Conservation (phyloP, 441 rosid genomes). For the Gossypium trilobum region DNA sequence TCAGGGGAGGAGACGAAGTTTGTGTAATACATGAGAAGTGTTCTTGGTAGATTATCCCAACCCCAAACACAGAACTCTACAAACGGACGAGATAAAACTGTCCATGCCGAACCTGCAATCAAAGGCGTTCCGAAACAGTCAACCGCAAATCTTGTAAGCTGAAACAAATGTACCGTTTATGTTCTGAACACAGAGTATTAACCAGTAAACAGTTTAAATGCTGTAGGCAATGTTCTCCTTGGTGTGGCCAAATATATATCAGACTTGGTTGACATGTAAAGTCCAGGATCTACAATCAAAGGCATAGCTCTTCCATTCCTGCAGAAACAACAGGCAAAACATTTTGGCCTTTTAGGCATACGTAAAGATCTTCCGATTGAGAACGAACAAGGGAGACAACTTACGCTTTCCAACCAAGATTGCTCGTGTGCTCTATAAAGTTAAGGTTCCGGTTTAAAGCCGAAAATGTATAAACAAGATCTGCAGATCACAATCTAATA, state of each 20-base stretch:
- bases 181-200: not conserved
- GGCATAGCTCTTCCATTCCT: conserved; percentile 94
- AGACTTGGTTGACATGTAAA: conserved; percentile 53
- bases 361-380: not conserved
- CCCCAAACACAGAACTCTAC: conserved; percentile 93
- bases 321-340: conserved; percentile 22
- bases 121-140: not conserved
- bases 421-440: conserved; percentile 80
- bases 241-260: conserved; percentile 74
- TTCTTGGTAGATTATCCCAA: conserved; percentile 90
- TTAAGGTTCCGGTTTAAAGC: conserved; percentile 63
- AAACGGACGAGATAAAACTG: conserved; percentile 71
- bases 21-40: conserved; percentile 79
- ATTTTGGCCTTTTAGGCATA: conserved; percentile 10
- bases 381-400: conserved; percentile 17
- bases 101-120: conserved; percentile 92
- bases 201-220: conserved; percentile 89
- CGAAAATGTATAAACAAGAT: conserved; percentile 67
- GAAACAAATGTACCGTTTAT: not conserved
- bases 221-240: conserved; percentile 67
- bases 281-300: conserved; percentile 89
- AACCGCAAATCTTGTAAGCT: not conserved
- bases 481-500: conserved; percentile 36
- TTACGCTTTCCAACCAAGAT: conserved; percentile 88
- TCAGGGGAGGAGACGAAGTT: conserved; percentile 93